Percentiles rank a stretch among this genome's conserved stretches.
Conservation (phyloP, 345 rosid species). For the Leavenworthia alabamica region DNA sequence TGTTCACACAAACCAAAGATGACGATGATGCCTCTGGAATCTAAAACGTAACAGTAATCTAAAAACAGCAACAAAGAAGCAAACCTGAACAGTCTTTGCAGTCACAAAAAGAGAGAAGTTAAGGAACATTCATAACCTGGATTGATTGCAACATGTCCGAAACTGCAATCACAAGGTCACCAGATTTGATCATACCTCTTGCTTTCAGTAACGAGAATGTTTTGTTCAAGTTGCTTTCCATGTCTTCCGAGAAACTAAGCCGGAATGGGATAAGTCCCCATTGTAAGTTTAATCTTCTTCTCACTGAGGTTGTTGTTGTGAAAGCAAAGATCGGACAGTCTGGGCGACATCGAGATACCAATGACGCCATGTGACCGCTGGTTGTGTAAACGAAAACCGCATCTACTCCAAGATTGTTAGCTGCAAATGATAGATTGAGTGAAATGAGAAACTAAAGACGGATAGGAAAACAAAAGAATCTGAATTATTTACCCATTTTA, state of each 20-base stretch:
- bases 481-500: conserved; percentile 91
- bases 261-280: conserved; percentile 99
- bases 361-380: conserved; percentile 94
- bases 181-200: conserved; percentile 95
- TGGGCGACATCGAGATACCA: conserved; percentile 87
- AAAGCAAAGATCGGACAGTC: conserved; percentile 99
- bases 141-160: conserved; percentile 95
- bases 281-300: conserved; percentile 87
- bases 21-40: background rate
- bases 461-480: background rate
- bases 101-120: background rate
- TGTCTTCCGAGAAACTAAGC: conserved; percentile 81
- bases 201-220: conserved; percentile 92
- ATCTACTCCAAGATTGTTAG: conserved; percentile 87
- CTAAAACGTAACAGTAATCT: conserved; percentile 8
- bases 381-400: conserved; percentile 93
- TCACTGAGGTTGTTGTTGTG: conserved; percentile 62
- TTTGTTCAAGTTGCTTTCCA: conserved; percentile 87
- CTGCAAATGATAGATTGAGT: conserved; percentile 37
- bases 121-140: conserved; percentile 92
- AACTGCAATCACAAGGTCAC: conserved; percentile 91
- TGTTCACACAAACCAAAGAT: conserved; percentile 1
- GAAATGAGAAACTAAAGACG: background rate
- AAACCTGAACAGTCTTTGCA: background rate
- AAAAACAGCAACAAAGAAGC: background rate